A percentile compares a stretch with the other conserved stretches of the same genome.
These are phyloP conservation scores for Suhomyces panamericanus DNA, from an alignment of 1,139 yeast species.

Conservation along the genomic window DNA sequence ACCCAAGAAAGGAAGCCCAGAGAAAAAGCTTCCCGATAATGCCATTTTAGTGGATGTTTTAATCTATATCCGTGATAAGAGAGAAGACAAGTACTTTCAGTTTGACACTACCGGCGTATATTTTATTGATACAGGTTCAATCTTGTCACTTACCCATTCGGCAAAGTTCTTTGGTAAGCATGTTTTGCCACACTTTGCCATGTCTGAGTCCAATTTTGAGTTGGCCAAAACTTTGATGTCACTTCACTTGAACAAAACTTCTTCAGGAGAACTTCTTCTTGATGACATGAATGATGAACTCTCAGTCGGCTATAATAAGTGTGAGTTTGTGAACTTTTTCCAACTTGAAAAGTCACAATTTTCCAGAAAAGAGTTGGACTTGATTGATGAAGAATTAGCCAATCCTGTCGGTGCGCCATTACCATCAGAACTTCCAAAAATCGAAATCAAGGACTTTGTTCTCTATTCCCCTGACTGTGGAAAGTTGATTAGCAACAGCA, in stretches of 20 bases:
- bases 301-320: constrained; percentile 44
- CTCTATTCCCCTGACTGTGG: constrained; percentile 92
- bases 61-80: constrained; percentile 36
- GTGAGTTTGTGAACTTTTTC: constrained; percentile 71
- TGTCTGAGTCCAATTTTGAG: constrained; percentile 45
- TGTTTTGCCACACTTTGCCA: constrained; percentile 59
- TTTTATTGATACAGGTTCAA: constrained; percentile 67
- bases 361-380: constrained; percentile 51
- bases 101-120: constrained; percentile 65
- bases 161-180: constrained; percentile 71
- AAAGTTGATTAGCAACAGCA: constrained; percentile 43
- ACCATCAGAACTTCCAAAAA: constrained; percentile 49
- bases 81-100: constrained; percentile 45
- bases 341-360: constrained; percentile 65
- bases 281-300: constrained; percentile 43
- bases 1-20: constrained; percentile 9
- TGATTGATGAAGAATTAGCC: constrained; percentile 68
- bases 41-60: constrained; percentile 32
- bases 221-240: constrained; percentile 38
- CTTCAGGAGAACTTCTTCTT: constrained; percentile 33
- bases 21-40: constrained; percentile 23
- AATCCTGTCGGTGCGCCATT: constrained; percentile 79
- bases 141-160: constrained; percentile 62
- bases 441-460: constrained; percentile 55
- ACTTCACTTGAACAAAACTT: constrained; percentile 43